Conservation (phyloP, 495 filamentous ascomycete species). For the Podospora sp. region DNA sequence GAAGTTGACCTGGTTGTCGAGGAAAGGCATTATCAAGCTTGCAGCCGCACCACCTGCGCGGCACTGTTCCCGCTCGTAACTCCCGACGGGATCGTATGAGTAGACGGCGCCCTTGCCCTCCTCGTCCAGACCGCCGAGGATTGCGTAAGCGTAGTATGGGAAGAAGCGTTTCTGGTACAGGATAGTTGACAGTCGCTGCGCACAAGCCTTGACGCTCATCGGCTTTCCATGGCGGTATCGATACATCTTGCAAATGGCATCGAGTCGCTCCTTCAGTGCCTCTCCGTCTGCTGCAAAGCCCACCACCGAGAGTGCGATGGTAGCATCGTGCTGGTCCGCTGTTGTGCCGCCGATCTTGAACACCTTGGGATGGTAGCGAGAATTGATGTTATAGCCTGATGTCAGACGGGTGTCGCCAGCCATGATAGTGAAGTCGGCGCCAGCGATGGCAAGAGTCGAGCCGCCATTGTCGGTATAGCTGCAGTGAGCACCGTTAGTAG, state of each 20-base stretch:
- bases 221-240: slow-evolving; percentile 90
- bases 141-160: slow-evolving; percentile 93
- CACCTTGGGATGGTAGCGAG: slow-evolving; percentile 88
- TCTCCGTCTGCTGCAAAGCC: slow-evolving; percentile 94
- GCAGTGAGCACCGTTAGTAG: slow-evolving; percentile 17
- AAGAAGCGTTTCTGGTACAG: slow-evolving; percentile 98
- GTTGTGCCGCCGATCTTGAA: slow-evolving; percentile 94
- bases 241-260: slow-evolving; percentile 95
- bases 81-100: slow-evolving; percentile 96
- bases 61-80: slow-evolving; percentile 94
- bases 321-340: slow-evolving; percentile 77
- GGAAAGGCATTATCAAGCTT: slow-evolving; percentile 96
- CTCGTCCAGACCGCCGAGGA: slow-evolving; percentile 91
- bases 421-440: slow-evolving; percentile 90
- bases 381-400: slow-evolving; percentile 97
- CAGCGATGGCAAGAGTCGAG: slow-evolving; percentile 92
- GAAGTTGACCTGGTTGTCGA: slow-evolving; percentile 99
- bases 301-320: slow-evolving; percentile 87
- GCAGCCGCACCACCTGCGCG: slow-evolving; percentile 93
- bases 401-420: slow-evolving; percentile 95
- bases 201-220: slow-evolving; percentile 91
- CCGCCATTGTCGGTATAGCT: slow-evolving; percentile 98
- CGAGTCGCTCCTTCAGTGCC: slow-evolving; percentile 85
- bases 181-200: slow-evolving; percentile 88
- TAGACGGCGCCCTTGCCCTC: slow-evolving; percentile 93